Percentiles rank a stretch among this genome's conserved stretches.
phyloP scores from a whole-genome alignment of 2,329 filamentous ascomycete species.

The Alternaria sp. region DNA sequence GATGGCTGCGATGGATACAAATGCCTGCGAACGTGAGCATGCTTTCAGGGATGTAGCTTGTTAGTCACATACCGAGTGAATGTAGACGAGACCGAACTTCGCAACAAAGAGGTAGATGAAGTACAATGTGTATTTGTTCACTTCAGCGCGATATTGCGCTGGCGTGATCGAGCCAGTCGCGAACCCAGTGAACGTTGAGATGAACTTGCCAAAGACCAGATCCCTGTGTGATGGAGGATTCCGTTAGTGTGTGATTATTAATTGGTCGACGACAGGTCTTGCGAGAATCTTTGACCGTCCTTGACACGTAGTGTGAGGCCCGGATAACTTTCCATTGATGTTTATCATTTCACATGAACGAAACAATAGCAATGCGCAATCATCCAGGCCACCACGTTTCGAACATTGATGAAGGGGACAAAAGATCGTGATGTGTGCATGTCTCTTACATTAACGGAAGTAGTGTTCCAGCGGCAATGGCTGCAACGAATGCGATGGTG shows the following conservation, averaged over 20 bases:
- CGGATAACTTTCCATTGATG: neutral
- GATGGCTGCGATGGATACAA: constrained; percentile 59
- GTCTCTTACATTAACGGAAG: constrained; percentile 53
- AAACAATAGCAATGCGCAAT: neutral
- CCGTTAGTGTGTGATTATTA: neutral
- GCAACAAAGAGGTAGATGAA: constrained; percentile 74
- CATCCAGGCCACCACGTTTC: neutral
- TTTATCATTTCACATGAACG: neutral
- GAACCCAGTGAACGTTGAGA: constrained; percentile 55
- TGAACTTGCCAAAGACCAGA: constrained; percentile 60
- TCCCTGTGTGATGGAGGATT: constrained; percentile 25
- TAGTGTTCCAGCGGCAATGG: constrained; percentile 53
- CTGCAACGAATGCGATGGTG: constrained; percentile 40
- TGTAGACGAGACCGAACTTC: constrained; percentile 68
- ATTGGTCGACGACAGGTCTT: neutral
- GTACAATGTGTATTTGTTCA: constrained; percentile 60
- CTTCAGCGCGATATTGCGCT: constrained; percentile 47
- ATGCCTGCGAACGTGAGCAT: constrained; percentile 30
- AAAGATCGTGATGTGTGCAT: neutral
- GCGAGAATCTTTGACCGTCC: neutral
- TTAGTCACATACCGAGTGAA: constrained; percentile 29
- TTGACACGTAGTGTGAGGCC: too few species aligned
- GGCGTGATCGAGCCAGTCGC: constrained; percentile 40
- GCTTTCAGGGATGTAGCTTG: neutral
- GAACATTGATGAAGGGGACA: neutral